Conservation (phyloP, 2,329 filamentous ascomycete species). For the Triangularia verruculosa region DNA sequence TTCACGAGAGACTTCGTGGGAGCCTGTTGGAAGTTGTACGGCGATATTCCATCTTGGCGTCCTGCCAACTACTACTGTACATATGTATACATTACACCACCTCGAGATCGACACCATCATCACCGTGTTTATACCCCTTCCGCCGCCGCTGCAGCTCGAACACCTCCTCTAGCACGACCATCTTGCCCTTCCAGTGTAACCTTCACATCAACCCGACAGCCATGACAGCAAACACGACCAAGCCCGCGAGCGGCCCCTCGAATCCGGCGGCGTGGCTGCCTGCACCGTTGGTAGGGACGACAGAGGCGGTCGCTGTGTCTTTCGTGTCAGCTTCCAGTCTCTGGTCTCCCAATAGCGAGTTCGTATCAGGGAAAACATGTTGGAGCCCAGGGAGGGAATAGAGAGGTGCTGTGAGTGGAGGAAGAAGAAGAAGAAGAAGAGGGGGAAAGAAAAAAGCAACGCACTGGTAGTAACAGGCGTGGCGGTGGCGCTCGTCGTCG, state of each 20-base stretch:
- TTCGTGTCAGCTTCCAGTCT: background rate
- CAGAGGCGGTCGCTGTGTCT: background rate
- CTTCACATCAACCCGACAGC: constrained; percentile 24
- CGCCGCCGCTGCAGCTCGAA: background rate
- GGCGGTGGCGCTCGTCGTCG: background rate
- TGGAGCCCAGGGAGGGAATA: background rate
- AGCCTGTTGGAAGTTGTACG: too few relatives aligned
- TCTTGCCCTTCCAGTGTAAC: background rate
- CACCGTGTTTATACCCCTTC: background rate
- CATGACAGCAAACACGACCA: constrained; percentile 21
- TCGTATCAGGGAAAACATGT: background rate
- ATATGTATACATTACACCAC: too few relatives aligned
- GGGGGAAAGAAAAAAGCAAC: constrained; percentile 1
- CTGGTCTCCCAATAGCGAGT: background rate
- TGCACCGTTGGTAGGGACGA: background rate
- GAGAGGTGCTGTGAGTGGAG: background rate
- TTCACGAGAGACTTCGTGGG: too few relatives aligned
- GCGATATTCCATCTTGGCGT: too few relatives aligned
- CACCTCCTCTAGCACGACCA: background rate
- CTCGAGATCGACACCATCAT: background rate
- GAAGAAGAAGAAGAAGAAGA: background rate
- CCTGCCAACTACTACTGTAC: too few relatives aligned
- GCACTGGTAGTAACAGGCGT: background rate
- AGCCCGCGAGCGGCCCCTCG: constrained; percentile 21
- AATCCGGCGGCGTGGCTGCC: background rate